Conservation (phyloP, 208 protist genomes). For the Trichomonas gallinae region DNA sequence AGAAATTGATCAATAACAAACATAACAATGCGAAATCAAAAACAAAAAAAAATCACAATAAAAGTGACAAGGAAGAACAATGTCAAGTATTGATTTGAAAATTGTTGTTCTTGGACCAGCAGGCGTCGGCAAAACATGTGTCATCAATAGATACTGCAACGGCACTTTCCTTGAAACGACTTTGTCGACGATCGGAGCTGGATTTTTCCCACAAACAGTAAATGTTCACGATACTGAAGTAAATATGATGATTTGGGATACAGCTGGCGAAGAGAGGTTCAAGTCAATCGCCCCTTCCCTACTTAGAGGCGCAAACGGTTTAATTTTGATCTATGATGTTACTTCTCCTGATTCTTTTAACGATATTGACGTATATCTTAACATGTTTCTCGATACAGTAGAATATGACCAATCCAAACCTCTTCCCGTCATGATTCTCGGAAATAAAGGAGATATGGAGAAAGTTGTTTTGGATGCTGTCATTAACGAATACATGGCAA, state of each 20-base stretch:
- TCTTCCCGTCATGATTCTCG: not conserved
- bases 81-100: not conserved
- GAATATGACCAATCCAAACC: not conserved
- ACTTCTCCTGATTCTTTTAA: not conserved
- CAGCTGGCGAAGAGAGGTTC: not conserved
- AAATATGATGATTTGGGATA: slow-evolving; percentile 19
- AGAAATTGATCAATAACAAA: no score
- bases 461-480: not conserved
- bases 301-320: not conserved
- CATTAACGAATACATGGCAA: not conserved
- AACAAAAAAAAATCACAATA: not conserved
- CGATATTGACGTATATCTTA: not conserved
- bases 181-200: not conserved
- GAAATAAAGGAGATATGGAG: not conserved
- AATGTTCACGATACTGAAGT: not conserved
- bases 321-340: not conserved
- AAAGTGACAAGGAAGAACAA: not conserved
- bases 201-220: slow-evolving; percentile 8
- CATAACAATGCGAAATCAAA: no score
- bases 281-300: not conserved
- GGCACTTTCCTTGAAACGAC: not conserved
- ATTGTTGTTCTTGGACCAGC: slow-evolving; percentile 6
- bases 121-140: not conserved
- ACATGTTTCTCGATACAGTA: not conserved
- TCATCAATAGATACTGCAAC: slow-evolving; percentile 1